Conservation (phyloP, 176 grass and related monocot species). For the Oryza longistaminata region DNA sequence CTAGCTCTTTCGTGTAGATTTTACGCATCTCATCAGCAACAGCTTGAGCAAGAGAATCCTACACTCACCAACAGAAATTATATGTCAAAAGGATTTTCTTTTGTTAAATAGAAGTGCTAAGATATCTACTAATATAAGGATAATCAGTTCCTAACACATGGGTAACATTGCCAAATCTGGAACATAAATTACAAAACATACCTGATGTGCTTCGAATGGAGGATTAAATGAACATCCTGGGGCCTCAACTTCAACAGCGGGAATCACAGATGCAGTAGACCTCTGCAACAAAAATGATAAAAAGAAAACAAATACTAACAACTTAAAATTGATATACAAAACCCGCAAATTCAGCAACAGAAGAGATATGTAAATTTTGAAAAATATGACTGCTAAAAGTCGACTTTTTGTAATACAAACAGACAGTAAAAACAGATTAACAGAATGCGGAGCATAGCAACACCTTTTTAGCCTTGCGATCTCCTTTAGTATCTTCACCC, state of each 20-base stretch:
- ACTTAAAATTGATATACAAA: not conserved
- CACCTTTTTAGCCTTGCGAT: conserved; percentile 59
- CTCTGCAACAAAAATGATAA: conserved; percentile 43
- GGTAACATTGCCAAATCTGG: not conserved
- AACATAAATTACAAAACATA: conserved; percentile 36
- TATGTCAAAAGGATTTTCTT: not conserved
- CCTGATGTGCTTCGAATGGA: conserved; percentile 83
- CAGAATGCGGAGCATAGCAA: not conserved
- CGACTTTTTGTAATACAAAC: not conserved
- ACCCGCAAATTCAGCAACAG: not conserved
- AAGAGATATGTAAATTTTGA: not conserved
- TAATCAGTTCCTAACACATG: not conserved
- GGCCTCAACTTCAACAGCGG: conserved; percentile 86
- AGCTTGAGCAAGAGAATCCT: conserved; percentile 89
- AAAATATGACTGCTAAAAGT: not conserved
- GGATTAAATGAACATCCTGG: conserved; percentile 94
- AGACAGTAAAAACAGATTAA: not conserved
- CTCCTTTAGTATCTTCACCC: conserved; percentile 40
- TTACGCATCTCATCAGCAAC: conserved; percentile 90
- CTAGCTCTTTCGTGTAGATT: conserved; percentile 72
- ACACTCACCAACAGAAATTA: conserved; percentile 13
- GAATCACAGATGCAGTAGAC: conserved; percentile 50
- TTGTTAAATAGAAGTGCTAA: not conserved
- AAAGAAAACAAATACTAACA: not conserved
- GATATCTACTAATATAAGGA: not conserved